Evolutionary conservation across 805 yeast species (phyloP).

Genomic region (Myxozyma melibiosi): DNA sequence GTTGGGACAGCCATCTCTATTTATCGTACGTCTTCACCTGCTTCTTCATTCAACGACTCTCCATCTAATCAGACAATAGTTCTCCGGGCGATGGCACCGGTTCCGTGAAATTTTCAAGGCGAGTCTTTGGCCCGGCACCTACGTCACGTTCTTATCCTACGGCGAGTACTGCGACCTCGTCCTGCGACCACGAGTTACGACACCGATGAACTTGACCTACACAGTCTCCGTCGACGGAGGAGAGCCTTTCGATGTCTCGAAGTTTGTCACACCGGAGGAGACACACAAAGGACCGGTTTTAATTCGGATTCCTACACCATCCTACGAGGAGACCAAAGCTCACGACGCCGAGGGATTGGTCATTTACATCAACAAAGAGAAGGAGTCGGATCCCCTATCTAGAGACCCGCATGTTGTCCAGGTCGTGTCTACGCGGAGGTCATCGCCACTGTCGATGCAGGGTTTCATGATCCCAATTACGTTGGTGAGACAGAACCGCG

Average conservation of each 20-base stretch:
- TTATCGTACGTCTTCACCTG: constrained; percentile 12
- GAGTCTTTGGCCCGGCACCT: constrained; percentile 33
- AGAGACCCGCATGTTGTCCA: constrained; percentile 26
- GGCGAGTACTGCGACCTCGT: constrained; percentile 30
- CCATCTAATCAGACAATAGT: too few relatives aligned
- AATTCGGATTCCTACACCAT: constrained; percentile 14
- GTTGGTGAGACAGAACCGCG: constrained; percentile 20
- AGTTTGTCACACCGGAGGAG: constrained; percentile 2
- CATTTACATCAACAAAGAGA: background rate
- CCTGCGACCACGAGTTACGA: constrained; percentile 18
- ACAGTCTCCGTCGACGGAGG: constrained; percentile 27
- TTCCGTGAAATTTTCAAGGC: constrained; percentile 28
- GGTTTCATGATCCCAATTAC: constrained; percentile 22
- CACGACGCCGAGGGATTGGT: background rate
- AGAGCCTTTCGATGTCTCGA: constrained; percentile 15
- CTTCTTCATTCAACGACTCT: too few relatives aligned
- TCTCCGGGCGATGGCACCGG: constrained; percentile 33
- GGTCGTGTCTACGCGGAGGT: constrained; percentile 21
- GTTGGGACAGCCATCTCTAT: constrained; percentile 26
- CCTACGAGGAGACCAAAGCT: background rate
- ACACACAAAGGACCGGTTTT: constrained; percentile 19
- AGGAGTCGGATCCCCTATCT: background rate
- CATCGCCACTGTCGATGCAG: constrained; percentile 21
- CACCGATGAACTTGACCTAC: constrained; percentile 17
- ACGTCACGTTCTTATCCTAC: constrained; percentile 23